These are phyloP conservation scores for Metarhizium album DNA, from an alignment of 2,329 filamentous ascomycete species.

Conservation along the genomic window DNA sequence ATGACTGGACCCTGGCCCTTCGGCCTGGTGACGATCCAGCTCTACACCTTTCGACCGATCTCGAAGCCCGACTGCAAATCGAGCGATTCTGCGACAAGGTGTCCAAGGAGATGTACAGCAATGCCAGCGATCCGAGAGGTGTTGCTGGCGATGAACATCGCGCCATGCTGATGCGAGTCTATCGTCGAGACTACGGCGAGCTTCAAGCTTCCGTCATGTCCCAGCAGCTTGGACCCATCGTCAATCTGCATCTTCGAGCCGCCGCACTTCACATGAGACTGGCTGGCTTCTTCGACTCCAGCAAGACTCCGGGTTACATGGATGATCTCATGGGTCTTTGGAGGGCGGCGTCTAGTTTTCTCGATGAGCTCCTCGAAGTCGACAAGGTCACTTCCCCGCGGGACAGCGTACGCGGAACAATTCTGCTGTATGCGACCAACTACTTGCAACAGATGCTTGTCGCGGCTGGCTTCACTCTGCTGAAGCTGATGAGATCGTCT, in stretches of 20 bases:
- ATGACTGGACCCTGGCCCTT: conserved; percentile 61
- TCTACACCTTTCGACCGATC: conserved; percentile 47
- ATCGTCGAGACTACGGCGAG: conserved; percentile 53
- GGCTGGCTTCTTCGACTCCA: conserved; percentile 72
- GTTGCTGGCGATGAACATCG: conserved; percentile 57
- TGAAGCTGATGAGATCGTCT: conserved; percentile 69
- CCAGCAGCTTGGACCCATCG: conserved; percentile 45
- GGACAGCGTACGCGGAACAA: conserved; percentile 36
- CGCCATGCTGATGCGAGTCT: conserved; percentile 55
- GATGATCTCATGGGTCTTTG: conserved; percentile 68
- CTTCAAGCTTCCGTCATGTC: conserved; percentile 50
- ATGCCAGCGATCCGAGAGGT: conserved; percentile 60
- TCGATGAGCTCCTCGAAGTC: conserved; percentile 52
- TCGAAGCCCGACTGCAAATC: conserved; percentile 58
- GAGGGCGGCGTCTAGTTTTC: conserved; percentile 58
- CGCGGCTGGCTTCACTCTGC: conserved; percentile 65
- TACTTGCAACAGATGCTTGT: conserved; percentile 80
- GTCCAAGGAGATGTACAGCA: conserved; percentile 70
- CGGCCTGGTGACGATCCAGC: conserved; percentile 49
- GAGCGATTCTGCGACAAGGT: conserved; percentile 69
- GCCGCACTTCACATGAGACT: conserved; percentile 66
- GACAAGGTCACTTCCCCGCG: conserved; percentile 35
- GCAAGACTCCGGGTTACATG: conserved; percentile 58
- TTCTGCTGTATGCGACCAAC: conserved; percentile 58
- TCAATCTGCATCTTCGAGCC: conserved; percentile 58